Evolutionary conservation across 441 rosid species (phyloP).

Genomic region (Mallotus repandus): DNA sequence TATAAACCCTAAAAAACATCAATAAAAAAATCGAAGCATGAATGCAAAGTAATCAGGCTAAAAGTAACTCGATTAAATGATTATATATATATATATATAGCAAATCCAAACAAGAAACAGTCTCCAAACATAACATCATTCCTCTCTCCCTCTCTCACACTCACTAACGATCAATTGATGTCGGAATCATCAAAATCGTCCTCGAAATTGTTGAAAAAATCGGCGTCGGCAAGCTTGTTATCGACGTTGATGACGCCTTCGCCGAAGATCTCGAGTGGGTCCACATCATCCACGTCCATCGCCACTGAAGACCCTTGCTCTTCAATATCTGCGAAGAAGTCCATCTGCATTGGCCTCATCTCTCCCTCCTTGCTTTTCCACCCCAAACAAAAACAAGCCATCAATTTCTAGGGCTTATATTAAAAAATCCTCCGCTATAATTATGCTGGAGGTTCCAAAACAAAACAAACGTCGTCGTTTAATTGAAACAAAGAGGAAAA

Average conservation of each 20-base stretch:
- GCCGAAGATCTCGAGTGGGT: slow-evolving; percentile 52
- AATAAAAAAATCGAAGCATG: background rate
- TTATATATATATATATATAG: too few relatives aligned
- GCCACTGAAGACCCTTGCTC: slow-evolving; percentile 60
- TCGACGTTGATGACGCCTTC: slow-evolving; percentile 46
- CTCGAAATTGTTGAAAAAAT: slow-evolving; percentile 72
- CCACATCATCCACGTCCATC: slow-evolving; percentile 92
- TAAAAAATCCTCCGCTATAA: too few relatives aligned
- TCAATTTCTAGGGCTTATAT: background rate
- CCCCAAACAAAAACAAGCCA: too few relatives aligned
- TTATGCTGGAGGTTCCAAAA: too few relatives aligned
- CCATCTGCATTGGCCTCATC: slow-evolving; percentile 61
- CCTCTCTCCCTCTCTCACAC: too few relatives aligned
- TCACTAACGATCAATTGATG: slow-evolving; percentile 47
- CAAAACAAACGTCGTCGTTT: background rate
- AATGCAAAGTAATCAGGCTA: background rate
- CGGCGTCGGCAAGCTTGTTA: slow-evolving; percentile 48
- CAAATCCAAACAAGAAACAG: too few relatives aligned
- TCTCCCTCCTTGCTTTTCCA: background rate
- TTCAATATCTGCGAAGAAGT: slow-evolving; percentile 49
- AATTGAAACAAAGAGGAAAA: too few relatives aligned
- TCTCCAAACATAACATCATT: too few relatives aligned
- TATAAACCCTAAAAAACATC: background rate
- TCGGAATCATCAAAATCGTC: slow-evolving; percentile 90
- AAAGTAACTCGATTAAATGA: too few relatives aligned